Percentiles rank a stretch among this genome's conserved stretches.
These are phyloP conservation scores for Raddia guianensis DNA, from an alignment of 176 grass and related monocot species.

Conservation along the genomic window DNA sequence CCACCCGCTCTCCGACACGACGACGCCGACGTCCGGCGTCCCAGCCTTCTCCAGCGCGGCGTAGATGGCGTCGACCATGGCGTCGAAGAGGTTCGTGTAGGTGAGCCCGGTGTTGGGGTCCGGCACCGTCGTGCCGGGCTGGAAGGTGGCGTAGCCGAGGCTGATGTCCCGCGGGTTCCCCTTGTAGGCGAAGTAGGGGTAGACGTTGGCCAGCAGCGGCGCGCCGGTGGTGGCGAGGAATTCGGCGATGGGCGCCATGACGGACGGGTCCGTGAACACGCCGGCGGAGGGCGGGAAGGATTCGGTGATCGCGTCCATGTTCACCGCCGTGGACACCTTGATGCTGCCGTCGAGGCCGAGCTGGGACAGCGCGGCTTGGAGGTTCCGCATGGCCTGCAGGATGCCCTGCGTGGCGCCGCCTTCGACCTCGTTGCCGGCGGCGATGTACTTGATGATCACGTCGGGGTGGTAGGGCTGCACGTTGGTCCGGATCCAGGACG, in stretches of 20 bases:
- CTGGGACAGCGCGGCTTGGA: constrained; percentile 17
- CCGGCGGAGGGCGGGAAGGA: constrained; percentile 52
- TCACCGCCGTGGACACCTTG: constrained; percentile 59
- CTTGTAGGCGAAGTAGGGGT: constrained; percentile 61
- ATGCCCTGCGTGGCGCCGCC: constrained; percentile 5
- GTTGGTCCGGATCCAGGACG: constrained; percentile 44
- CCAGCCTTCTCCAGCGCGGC: constrained; percentile 58
- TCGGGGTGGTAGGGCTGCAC: constrained; percentile 39
- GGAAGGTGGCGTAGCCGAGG: constrained; percentile 44
- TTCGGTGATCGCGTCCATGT: background rate
- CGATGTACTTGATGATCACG: constrained; percentile 46
- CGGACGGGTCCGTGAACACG: constrained; percentile 18
- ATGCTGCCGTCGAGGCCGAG: constrained; percentile 36
- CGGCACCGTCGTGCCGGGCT: constrained; percentile 27
- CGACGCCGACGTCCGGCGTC: constrained; percentile 16
- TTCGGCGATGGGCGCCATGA: constrained; percentile 45
- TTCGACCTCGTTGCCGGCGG: constrained; percentile 65
- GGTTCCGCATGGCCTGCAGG: constrained; percentile 60
- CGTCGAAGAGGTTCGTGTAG: constrained; percentile 69
- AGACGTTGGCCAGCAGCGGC: constrained; percentile 62
- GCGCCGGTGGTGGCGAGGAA: constrained; percentile 44
- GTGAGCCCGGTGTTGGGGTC: constrained; percentile 24
- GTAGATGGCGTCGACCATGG: constrained; percentile 55
- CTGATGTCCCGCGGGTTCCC: background rate
- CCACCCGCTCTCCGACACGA: constrained; percentile 66